A percentile compares a stretch with the other conserved stretches of the same genome.
Evolutionary conservation across 2,329 filamentous ascomycete genomes (phyloP).

Genomic region (Xylariales sp.): DNA sequence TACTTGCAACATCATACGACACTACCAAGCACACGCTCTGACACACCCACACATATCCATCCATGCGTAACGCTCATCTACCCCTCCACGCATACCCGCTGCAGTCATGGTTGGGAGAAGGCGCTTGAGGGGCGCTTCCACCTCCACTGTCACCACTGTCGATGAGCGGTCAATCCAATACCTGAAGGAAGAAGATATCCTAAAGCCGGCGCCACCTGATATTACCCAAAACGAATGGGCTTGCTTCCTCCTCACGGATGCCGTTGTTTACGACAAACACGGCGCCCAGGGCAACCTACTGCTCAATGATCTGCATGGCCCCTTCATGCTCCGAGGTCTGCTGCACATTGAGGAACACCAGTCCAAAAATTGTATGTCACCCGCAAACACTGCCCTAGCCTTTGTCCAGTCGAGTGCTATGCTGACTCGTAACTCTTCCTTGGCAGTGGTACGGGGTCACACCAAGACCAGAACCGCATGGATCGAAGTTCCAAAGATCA

Average conservation of each 20-base stretch:
- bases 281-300: conserved; percentile 58
- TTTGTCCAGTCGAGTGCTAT: too few relatives aligned
- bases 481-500: conserved; percentile 51
- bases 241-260: conserved; percentile 57
- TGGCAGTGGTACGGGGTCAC: conserved; percentile 29
- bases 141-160: conserved; percentile 39
- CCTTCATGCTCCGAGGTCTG: conserved; percentile 57
- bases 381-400: too few relatives aligned
- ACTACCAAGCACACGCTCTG: too few relatives aligned
- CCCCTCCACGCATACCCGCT: background rate
- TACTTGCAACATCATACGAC: too few relatives aligned
- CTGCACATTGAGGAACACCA: conserved; percentile 46
- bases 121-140: conserved; percentile 33
- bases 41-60: conserved; percentile 17
- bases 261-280: conserved; percentile 51
- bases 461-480: conserved; percentile 23
- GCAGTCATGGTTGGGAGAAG: conserved; percentile 30
- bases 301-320: conserved; percentile 53
- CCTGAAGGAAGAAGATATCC: conserved; percentile 27
- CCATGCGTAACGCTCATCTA: conserved; percentile 20
- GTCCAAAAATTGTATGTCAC: conserved; percentile 29
- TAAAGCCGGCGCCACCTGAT: conserved; percentile 29
- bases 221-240: conserved; percentile 50
- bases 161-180: conserved; percentile 29
- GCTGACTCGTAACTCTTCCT: too few relatives aligned